Evolutionary conservation across 345 rosid species (phyloP).

Genomic region (Eucalyptus pauciflora): DNA sequence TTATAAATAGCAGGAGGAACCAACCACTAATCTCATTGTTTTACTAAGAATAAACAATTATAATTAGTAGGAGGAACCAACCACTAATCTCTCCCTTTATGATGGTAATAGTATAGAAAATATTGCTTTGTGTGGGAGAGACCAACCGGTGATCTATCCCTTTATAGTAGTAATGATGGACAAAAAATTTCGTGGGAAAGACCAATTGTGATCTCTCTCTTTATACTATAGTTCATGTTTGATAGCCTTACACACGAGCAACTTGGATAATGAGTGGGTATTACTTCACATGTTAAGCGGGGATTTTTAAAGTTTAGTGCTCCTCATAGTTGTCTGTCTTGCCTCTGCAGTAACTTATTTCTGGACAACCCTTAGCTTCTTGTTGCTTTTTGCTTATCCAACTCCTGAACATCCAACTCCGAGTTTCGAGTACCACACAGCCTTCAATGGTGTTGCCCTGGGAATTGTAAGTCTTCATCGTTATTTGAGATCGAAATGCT

Average conservation of each 20-base stretch:
- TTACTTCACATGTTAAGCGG: not conserved
- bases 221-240: not conserved
- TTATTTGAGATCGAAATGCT: not conserved
- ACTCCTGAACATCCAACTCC: slow-evolving; percentile 92
- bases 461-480: slow-evolving; percentile 66
- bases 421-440: slow-evolving; percentile 89
- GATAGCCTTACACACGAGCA: not conserved
- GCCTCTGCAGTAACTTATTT: slow-evolving; percentile 65
- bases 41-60: not conserved
- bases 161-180: not conserved
- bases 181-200: not conserved
- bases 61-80: not conserved
- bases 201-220: not conserved
- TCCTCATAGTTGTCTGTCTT: not conserved
- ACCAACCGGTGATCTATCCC: not conserved
- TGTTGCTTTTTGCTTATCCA: slow-evolving; percentile 94
- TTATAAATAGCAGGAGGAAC: too few relatives aligned
- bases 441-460: slow-evolving; percentile 81
- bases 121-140: not conserved
- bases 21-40: not conserved
- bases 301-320: not conserved
- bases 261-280: not conserved
- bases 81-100: not conserved
- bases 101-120: not conserved
- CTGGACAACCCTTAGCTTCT: slow-evolving; percentile 80